Evolutionary conservation across 2,329 filamentous ascomycete genomes (phyloP), one percentile per base, ranked within the genome.

Genomic region (Aspergillaceae sp.): DNA sequence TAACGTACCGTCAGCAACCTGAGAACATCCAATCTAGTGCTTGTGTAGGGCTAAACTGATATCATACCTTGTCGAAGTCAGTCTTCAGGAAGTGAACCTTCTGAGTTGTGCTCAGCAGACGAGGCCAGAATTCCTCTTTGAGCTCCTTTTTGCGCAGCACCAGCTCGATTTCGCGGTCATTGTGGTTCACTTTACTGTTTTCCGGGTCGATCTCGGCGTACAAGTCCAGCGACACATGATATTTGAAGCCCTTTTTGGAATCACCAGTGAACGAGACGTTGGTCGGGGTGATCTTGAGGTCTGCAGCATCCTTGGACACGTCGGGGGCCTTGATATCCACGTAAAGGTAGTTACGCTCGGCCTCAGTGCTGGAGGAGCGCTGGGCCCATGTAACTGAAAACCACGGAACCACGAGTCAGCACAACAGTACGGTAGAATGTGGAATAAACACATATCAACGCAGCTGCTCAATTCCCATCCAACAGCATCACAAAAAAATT

Each of bases 71-170:
- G 76, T 96, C 90, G 61, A 98, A 98, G 74, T 98, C 86, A 55
- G 92, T 97, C 84, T 95, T 95, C 63, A 98, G 73, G 80, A 89
- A 98, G 74, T 97, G 92, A 46, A 87, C 74, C 77, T 88, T 95
- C 78, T 87, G 84, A 57, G 75, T 70, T 50, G 91, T 87, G 83
- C 96, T 96, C 67, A 96, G 78, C 62, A 98, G 79, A 54, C 92
- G 83, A 53, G 90, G 90, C 92, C 92, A 98, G 80, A 84, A 97
- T 72, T 92, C 88, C 63, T 88, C 82, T 72, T 89, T 87, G 55
- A 92, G 78, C 65, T 94, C 89, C 83, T 96, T 96, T 86, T 98
- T 98, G 72, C 87, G 82, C 69, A 98, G 79, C 67, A 94, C 86
- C 60, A 97, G 71, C 76, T 94, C 86, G 57, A 96, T 77, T 63